A percentile compares a stretch with the other conserved stretches of the same genome.
Conservation (phyloP, 2,329 filamentous ascomycete genomes). For the Colletotrichum filicis region DNA sequence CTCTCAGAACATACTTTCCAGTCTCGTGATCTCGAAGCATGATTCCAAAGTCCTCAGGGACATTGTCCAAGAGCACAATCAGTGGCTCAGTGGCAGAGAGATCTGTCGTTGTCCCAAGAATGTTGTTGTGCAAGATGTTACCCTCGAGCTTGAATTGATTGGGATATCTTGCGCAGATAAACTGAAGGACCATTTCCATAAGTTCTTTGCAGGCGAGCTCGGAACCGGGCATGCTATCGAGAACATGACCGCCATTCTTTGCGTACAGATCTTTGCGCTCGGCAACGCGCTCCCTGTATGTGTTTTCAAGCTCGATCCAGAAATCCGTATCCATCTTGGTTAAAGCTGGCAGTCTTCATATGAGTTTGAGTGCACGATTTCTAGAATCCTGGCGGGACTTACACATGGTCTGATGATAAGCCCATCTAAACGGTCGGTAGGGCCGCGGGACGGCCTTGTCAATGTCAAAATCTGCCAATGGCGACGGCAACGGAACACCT, state of each 20-base stretch:
- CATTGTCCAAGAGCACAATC: conserved; percentile 77
- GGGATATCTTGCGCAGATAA: conserved; percentile 82
- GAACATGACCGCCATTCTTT: conserved; percentile 71
- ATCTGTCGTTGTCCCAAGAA: conserved; percentile 71
- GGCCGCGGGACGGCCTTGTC: conserved; percentile 76
- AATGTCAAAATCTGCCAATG: conserved; percentile 75
- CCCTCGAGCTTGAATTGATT: conserved; percentile 74
- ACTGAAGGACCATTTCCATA: conserved; percentile 88
- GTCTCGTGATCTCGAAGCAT: conserved; percentile 77
- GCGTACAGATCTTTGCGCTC: conserved; percentile 75
- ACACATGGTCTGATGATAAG: conserved; percentile 94
- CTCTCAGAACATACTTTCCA: conserved; percentile 79
- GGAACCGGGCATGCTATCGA: conserved; percentile 77
- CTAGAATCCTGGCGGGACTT: conserved; percentile 49
- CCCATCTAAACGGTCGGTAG: conserved; percentile 85
- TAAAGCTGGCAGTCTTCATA: conserved; percentile 58
- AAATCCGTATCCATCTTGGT: conserved; percentile 83
- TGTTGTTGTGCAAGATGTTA: conserved; percentile 72
- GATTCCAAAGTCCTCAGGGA: conserved; percentile 87
- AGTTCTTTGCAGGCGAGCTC: conserved; percentile 86
- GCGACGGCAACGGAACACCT: conserved; percentile 76
- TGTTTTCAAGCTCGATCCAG: conserved; percentile 89
- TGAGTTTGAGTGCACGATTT: neutral
- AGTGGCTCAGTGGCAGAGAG: conserved; percentile 73
- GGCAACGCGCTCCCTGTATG: conserved; percentile 73